Base-by-base conservation (phyloP, 1,284 basidiomycete species). In the Ganoderma lingzhi region DNA sequence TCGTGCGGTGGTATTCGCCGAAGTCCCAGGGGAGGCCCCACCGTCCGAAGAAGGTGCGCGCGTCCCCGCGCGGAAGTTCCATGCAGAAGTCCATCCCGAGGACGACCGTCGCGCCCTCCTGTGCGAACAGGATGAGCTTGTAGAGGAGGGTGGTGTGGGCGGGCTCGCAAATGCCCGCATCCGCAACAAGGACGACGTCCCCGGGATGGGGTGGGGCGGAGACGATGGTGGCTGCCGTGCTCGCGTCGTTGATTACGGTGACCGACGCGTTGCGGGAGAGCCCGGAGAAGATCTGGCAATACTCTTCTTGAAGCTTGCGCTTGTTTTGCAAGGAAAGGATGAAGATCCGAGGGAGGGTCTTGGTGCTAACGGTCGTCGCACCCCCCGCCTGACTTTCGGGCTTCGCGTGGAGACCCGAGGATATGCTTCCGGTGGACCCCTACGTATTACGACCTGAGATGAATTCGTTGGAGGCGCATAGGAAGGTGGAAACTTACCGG, bases 1-100 rank as follows among this genome's bases (percentile, higher is more conserved):
- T 74, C n/a, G 73, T 74, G 45, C 74, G 71, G 45, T 66, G 51
- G 60, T 73, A 74, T 6, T 64, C 64, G 17, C 74, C 74, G 4
- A 28, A 39, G 35, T 64, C 64, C 74, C 72, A 75, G 3, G 62
- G 41, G 4, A 74, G 62, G 12, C 68, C 67, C 73, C 73, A 75
- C 39, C 35, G 55, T 12, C 45, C 60, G 58, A 69, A 65, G 61
- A 62, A 62, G 37, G 60, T 28, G 42, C 42, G 66, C 15, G 62
- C 32, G 23, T 59, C 10, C 10, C 28, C 62, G 28, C 56, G 55
- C 0, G n/a, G 37, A 15, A 75, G 32, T 45, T 62, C 12, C 56
- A 56, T 71, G 60, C 68, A 64, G 65, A 74, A 71, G n/a, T 75
- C 68, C 56, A 66, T 62, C 9, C 70, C 74, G 28, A 74, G 48